These are phyloP conservation scores for Penicillium malachiteum DNA, from an alignment of 495 filamentous ascomycete genomes.

Conservation along the genomic window DNA sequence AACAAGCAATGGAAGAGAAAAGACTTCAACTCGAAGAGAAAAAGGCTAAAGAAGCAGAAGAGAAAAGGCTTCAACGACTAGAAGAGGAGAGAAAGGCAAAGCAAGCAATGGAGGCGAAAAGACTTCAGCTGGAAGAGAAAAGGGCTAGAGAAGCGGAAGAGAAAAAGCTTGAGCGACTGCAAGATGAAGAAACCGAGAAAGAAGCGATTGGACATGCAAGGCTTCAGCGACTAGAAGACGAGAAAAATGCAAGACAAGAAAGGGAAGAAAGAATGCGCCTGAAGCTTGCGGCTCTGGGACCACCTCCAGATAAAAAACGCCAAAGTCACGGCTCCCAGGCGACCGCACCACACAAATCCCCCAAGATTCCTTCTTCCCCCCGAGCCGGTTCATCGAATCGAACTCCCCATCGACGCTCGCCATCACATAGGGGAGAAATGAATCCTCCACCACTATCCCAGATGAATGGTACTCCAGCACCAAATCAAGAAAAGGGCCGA, in stretches of 20 bases:
- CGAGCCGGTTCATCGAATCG: background rate
- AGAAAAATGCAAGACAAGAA: constrained; percentile 75
- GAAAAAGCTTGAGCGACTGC: constrained; percentile 42
- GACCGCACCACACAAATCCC: constrained; percentile 11
- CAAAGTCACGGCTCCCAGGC: constrained; percentile 31
- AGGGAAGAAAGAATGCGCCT: constrained; percentile 77
- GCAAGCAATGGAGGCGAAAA: no score
- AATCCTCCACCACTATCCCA: background rate
- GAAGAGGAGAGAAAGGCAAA: no score
- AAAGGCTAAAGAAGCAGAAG: no score
- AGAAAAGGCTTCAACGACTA: no score
- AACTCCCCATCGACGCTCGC: background rate
- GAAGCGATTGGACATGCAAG: no score
- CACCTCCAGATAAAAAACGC: constrained; percentile 56
- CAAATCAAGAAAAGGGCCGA: background rate
- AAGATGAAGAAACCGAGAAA: constrained; percentile 82
- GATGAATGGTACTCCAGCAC: background rate
- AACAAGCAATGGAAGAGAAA: no score
- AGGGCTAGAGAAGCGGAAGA: no score
- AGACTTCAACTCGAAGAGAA: no score
- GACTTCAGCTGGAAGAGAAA: no score
- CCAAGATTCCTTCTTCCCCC: background rate
- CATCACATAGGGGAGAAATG: no score
- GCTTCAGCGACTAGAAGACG: constrained; percentile 65
- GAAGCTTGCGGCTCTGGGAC: constrained; percentile 77